Base-by-base conservation (phyloP, 202 grass and related monocot genomes). In the Musa balbisiana region DNA sequence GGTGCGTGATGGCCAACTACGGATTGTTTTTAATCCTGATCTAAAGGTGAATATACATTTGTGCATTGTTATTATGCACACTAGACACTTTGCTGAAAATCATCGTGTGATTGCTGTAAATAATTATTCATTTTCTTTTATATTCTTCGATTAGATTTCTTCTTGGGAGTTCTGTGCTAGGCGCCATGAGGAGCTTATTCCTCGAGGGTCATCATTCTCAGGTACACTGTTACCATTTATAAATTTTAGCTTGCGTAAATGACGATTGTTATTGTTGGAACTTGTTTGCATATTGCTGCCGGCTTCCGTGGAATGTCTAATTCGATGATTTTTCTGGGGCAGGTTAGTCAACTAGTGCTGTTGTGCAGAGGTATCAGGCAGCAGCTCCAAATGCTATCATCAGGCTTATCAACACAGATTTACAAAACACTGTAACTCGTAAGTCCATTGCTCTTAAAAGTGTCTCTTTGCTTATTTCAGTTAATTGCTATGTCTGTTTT, bases 121-220 rank as follows among this genome's bases (percentile, higher is more conserved):
- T 33, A 26, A 67, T 16, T 33, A 29, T 17, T 0, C n/a, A 53
- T 69, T 55, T 71, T 10, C 9, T 27, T 63, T 62, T 13, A 1
- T 49, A 21, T 63, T 55, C 10, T 21, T 54, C 65, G 0, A 69
- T 53, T 75, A 82, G 80, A 82, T 82, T 69, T 75, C 62, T 76
- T 82, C 80, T 1, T 82, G 80, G 80, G 80, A 82, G 20, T 82
- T 82, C 20, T 82, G 80, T 60, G 80, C 80, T 59, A 75, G 80
- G 64, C 80, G 33, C 2, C 80, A 82, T 62, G 80, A 82, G 80
- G 80, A 82, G 26, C 80, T 82, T 62, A 82, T 82, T 71, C 80
- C 80, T 69, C 62, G 80, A 82, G 80, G n/a, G 55, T 82, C 6
- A 56, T 82, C 20, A 70, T 76, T 51, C 80, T 60, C 80, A 82